Evolutionary conservation across 192 early-diverging fungal genomes (phyloP), one percentile per base, ranked within the genome.

Genomic region (Powellomyces hirtus): DNA sequence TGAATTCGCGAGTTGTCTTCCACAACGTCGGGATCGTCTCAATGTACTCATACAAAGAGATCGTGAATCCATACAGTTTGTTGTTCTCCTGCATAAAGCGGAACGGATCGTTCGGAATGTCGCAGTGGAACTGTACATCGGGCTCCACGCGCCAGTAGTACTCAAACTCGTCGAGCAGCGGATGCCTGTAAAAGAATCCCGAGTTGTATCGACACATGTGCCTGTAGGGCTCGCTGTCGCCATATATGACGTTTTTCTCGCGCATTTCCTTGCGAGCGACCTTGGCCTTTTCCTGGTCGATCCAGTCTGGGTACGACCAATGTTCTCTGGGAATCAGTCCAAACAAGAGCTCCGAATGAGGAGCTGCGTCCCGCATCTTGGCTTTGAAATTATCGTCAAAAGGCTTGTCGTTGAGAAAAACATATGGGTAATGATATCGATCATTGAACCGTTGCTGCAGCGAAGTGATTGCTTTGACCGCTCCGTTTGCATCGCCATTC

Each of bases 101-200:
- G 73, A 94, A 94, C 16, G 89, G 89, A 64, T 94, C 92, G 75
- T 92, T 85, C 61, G 84, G 77, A n/a, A 94, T 77, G 50, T 92
- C 88, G 77, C 92, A 94, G 34, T 46, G 77, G 70, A 91, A 94
- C 30, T 88, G 70, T 11, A 93, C 92, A 26, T 80, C 83, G 1
- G 92, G 92, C 68, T 94, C 92, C 3, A 94, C 82, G 26, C 92
- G 80, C 92, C 92, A 94, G 79, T 91, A 94, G 67, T 82, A 94
- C 24, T 92, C 88, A 67, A 81, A 90, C 62, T 87, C 59, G 53
- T 89, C 76, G 4, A 94, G 73, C 13, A 71, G 38, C 33, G 85
- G 85, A 62, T 94, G 91, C 18, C 84, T 76, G 66, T 81, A 91
- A 60, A 94, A 90, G 64, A 88, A 94, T 18, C 92, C 92, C 16